Evolutionary conservation across 306 rosid species (phyloP).

Genomic region (Cotoneaster glaucophyllus): DNA sequence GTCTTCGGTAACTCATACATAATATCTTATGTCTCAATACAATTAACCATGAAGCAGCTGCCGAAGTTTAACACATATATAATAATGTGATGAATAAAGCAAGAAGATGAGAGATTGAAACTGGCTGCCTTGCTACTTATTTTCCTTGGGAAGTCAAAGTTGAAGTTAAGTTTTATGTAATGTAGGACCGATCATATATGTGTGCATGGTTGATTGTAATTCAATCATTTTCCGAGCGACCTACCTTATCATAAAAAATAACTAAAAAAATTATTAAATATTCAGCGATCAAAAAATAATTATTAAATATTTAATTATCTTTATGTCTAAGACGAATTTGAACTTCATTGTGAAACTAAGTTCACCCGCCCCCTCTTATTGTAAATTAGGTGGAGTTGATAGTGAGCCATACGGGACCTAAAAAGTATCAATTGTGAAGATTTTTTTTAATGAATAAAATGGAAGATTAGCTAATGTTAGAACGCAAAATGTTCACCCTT

Average conservation of each 20-base stretch:
- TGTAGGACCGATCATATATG: background rate
- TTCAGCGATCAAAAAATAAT: background rate
- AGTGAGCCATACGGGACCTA: too few species aligned
- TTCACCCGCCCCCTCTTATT: too few species aligned
- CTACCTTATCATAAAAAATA: too few species aligned
- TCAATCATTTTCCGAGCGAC: background rate
- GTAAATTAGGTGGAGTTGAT: too few species aligned
- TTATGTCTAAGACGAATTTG: too few species aligned
- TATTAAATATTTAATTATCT: too few species aligned
- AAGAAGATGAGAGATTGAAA: background rate
- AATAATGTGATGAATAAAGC: background rate
- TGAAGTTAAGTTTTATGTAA: background rate
- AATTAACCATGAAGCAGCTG: conserved; percentile 19
- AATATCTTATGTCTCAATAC: conserved; percentile 14
- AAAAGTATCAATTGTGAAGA: too few species aligned
- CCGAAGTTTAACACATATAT: background rate
- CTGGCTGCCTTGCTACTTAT: background rate
- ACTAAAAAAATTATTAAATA: background rate
- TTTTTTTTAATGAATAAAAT: too few species aligned
- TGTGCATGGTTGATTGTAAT: background rate
- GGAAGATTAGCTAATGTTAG: too few species aligned
- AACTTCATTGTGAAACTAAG: too few species aligned
- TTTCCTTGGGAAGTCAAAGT: background rate
- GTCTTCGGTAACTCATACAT: background rate
- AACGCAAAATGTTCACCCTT: too few species aligned